Evolutionary conservation across 164 flowering plant species (phyloP).

Genomic region (Kingdonia uniflora): DNA sequence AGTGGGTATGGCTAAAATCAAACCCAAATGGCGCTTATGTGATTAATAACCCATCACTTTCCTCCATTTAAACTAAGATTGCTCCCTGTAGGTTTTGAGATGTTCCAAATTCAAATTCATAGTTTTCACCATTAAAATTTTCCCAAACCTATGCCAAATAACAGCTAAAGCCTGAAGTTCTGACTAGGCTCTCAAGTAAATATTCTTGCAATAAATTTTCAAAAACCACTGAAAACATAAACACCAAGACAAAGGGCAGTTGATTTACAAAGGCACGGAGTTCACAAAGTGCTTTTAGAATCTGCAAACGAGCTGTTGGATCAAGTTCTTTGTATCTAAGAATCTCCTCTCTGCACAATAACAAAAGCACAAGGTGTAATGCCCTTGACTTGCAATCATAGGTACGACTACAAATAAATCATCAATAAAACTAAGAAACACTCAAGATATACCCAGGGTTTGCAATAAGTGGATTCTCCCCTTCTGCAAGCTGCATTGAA

Average conservation of each 20-base stretch:
- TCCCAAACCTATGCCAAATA: no score
- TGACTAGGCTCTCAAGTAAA: no score
- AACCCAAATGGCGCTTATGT: no score
- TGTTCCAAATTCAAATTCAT: no score
- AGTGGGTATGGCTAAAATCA: no score
- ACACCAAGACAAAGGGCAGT: not conserved
- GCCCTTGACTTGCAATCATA: not conserved
- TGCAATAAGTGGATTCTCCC: constrained; percentile 48
- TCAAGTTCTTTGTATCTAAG: constrained; percentile 54
- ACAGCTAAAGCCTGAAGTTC: no score
- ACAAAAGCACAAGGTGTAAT: not conserved
- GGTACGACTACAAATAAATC: not conserved
- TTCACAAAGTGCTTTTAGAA: constrained; percentile 92
- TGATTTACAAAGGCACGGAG: constrained; percentile 50
- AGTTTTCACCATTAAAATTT: no score
- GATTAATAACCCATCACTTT: no score
- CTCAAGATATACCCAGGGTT: constrained; percentile 43
- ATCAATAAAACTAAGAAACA: not conserved
- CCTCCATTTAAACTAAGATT: no score
- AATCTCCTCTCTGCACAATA: constrained; percentile 60
- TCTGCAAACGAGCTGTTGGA: constrained; percentile 46
- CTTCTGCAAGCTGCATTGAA: constrained; percentile 70
- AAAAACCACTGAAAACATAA: not conserved
- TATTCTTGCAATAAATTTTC: no score
- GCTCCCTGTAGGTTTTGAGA: no score